Evolutionary conservation across 129 eudicot genomes (phyloP), one percentile per base, ranked within the genome.

Genomic region (Logfia minima): DNA sequence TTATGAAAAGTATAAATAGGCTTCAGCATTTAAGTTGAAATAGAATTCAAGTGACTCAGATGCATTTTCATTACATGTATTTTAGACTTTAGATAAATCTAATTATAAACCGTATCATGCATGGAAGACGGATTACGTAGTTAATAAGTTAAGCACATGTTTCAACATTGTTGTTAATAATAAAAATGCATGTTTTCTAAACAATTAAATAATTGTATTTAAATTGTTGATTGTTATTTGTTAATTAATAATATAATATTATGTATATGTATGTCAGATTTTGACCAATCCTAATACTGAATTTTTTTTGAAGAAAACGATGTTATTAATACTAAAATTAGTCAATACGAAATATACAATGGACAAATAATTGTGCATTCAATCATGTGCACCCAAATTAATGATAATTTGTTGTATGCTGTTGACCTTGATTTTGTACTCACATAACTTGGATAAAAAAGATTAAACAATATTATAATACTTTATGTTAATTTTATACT

Each of bases 341-440:
- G 17, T 66, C 6, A 32, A 28, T 34, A n/a, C n/a, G n/a, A n/a
- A n/a, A n/a, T n/a, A n/a, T n/a, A 31, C 21, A 28, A 31, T 29
- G 74, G 72, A 73, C 18, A 80, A 59, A 28, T 55, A 59, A 55
- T 43, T 63, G 68, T 26, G 17, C 35, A 63, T 63, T 63, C 68
- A 13, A 63, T 63, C 13, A 63, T 63, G 68, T 63, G 21, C 21
- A 55, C 61, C 22, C 62, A 17, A 29, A 18, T 64, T 29, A 10
- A 26, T 23, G n/a, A 63, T 28, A 26, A 63, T 26, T 64, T 29
- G 21, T 64, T 10, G 69, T 63, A 14, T 63, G 39, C 68, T 41
- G 41, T 64, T 64, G 69, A 64, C 69, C 21, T 14, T 16, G 2
- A 29, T 28, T 28, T 64, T 62, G 17, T 63, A n/a, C n/a, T n/a